phyloP scores from a whole-genome alignment of 192 early-diverging fungal genomes.

The Borealophlyctis nickersoniae region DNA sequence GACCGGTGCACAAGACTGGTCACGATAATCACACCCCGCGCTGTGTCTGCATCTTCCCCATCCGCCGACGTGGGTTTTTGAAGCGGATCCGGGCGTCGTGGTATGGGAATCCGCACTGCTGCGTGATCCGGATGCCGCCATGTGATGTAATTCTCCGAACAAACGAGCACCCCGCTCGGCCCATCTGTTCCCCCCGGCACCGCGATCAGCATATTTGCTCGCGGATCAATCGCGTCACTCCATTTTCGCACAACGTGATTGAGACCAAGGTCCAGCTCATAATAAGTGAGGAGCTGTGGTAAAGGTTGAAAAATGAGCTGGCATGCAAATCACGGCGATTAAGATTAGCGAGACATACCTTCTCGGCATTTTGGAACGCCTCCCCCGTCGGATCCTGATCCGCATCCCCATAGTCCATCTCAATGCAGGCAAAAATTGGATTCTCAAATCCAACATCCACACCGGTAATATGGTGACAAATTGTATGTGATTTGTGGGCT shows the following conservation, averaged over 20 bases:
- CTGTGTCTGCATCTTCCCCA: conserved; percentile 40
- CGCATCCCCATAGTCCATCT: conserved; percentile 78
- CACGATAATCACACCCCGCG: conserved; percentile 73
- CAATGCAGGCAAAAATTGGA: conserved; percentile 93
- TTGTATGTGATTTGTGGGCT: conserved; percentile 76
- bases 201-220: conserved; percentile 79
- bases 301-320: conserved; percentile 19
- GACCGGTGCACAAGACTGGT: conserved; percentile 85
- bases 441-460: conserved; percentile 99
- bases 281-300: conserved; percentile 74
- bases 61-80: conserved; percentile 39
- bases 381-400: conserved; percentile 74
- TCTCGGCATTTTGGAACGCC: conserved; percentile 67
- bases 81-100: conserved; percentile 67
- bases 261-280: conserved; percentile 96
- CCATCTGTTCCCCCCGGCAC: conserved; percentile 89
- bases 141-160: conserved; percentile 83
- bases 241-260: conserved; percentile 98
- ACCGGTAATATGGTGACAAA: conserved; percentile 78
- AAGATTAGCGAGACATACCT: conserved; percentile 47
- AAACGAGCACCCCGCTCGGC: conserved; percentile 95
- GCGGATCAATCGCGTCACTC: conserved; percentile 74
- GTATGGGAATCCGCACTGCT: conserved; percentile 73
- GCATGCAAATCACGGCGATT: not conserved
- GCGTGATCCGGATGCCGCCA: conserved; percentile 74